Evolutionary conservation across 805 yeast genomes (phyloP).

Genomic region (Candida ortonii): DNA sequence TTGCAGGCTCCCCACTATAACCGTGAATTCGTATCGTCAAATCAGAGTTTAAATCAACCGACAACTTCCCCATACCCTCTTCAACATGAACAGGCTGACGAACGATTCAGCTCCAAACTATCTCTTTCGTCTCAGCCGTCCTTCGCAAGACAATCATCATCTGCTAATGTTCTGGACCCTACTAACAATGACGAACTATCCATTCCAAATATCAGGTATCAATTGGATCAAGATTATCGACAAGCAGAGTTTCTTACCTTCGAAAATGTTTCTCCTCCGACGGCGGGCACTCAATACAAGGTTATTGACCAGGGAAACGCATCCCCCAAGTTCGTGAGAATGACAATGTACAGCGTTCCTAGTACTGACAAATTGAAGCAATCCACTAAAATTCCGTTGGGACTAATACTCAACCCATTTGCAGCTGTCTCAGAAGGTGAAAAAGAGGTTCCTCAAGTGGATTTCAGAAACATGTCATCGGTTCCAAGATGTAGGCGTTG

Average conservation of each 20-base stretch:
- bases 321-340: slow-evolving; percentile 72
- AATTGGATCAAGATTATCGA: slow-evolving; percentile 34
- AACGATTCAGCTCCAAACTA: neutral
- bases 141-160: neutral
- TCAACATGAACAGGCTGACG: slow-evolving; percentile 1
- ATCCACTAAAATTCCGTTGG: slow-evolving; percentile 75
- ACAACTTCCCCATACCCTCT: slow-evolving; percentile 1
- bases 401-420: slow-evolving; percentile 80
- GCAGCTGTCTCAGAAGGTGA: slow-evolving; percentile 55
- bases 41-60: too few species aligned
- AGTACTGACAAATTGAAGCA: slow-evolving; percentile 64
- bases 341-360: slow-evolving; percentile 83
- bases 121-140: slow-evolving; percentile 1
- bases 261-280: slow-evolving; percentile 78
- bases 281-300: slow-evolving; percentile 66
- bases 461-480: slow-evolving; percentile 52
- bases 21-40: too few species aligned
- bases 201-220: slow-evolving; percentile 34
- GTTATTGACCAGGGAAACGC: slow-evolving; percentile 83
- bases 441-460: slow-evolving; percentile 63
- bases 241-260: slow-evolving; percentile 61
- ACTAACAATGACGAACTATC: slow-evolving; percentile 31
- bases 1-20: slow-evolving; percentile 23
- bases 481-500: slow-evolving; percentile 93
- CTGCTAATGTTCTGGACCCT: slow-evolving; percentile 9